These are phyloP conservation scores for Rhodamnia rubescens DNA, from an alignment of 345 rosid genomes.

Conservation along the genomic window DNA sequence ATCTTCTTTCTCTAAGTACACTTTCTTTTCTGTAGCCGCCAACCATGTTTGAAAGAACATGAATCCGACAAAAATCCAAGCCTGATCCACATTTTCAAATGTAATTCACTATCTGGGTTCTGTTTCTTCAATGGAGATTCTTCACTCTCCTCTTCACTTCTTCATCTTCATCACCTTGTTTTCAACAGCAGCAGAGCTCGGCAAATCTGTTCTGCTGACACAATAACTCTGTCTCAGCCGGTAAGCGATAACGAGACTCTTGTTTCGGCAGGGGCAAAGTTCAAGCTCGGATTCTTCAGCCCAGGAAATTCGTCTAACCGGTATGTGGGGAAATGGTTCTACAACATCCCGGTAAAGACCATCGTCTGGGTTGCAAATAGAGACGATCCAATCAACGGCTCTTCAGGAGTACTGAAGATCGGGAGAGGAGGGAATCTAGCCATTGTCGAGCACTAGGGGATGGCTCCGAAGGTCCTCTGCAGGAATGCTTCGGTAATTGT, in stretches of 20 bases:
- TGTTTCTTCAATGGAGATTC: neutral
- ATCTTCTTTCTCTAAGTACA: neutral
- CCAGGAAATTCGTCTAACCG: neutral
- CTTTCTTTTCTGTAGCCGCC: neutral
- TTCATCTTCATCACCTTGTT: neutral
- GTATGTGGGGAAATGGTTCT: too few species aligned
- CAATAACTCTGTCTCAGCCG: too few species aligned
- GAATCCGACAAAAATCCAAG: neutral
- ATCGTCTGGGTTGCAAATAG: too few species aligned
- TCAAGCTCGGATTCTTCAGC: conserved; percentile 7
- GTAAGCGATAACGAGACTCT: too few species aligned
- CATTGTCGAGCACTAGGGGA: too few species aligned
- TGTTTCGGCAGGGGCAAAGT: conserved; percentile 1
- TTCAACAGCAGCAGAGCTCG: neutral
- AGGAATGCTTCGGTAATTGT: too few species aligned
- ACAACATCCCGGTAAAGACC: too few species aligned
- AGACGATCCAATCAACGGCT: too few species aligned
- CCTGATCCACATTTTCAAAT: neutral
- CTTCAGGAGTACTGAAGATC: too few species aligned
- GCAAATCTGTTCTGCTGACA: neutral
- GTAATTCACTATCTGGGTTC: neutral
- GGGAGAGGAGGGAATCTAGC: too few species aligned
- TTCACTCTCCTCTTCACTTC: neutral
- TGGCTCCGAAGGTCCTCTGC: too few species aligned
- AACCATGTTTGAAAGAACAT: neutral